Base-by-base conservation (phyloP, 2,329 filamentous ascomycete species). In the Cladosporium colombiae region DNA sequence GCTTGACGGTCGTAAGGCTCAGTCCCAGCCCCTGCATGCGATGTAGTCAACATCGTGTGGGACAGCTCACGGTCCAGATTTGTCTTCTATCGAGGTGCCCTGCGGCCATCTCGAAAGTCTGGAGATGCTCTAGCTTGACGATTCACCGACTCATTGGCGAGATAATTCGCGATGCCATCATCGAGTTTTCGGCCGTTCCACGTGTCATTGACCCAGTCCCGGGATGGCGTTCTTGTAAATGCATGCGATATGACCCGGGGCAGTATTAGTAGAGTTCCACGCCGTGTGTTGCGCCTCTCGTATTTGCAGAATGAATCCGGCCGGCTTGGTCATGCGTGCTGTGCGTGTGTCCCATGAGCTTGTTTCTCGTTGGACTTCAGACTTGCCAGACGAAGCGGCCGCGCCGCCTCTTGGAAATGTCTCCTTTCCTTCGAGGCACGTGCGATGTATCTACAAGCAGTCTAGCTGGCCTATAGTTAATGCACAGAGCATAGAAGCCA, bases 341-440 rank as follows among this genome's bases (percentile, higher is more conserved):
- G 50, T n/a, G 18, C 31, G 52, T 31, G 31, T 55, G 14, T 55
- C 11, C 27, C 31, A n/a, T 31, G 25, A 33, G 52, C 52, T 55
- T 55, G 18, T 55, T 53, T 55, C 27, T 31, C 27, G 52, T 21
- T 31, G 29, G 23, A 25, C 55, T 40, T 57, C 31, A 25, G n/a
- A 40, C 33, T 57, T 57, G 33, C 29, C 52, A 29, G 27, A 27
- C 52, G 27, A 55, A 21, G 18, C 18, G 25, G 25, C 52, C 25
- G 31, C 52, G 52, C 52, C 52, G 52, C 52, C n/a, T 55, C 52
- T 55, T 55, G 52, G 52, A 33, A 55, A 21, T 55, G 16, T 57
- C 55, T 16, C 55, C 31, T 57, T 40, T 57, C 33, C 55, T 25
- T 6, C 1, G 1, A 40, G 18, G 56, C 56, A 59, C 56, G 56